phyloP scores from a whole-genome alignment of 495 filamentous ascomycete species.

The Penicillium daleae region DNA sequence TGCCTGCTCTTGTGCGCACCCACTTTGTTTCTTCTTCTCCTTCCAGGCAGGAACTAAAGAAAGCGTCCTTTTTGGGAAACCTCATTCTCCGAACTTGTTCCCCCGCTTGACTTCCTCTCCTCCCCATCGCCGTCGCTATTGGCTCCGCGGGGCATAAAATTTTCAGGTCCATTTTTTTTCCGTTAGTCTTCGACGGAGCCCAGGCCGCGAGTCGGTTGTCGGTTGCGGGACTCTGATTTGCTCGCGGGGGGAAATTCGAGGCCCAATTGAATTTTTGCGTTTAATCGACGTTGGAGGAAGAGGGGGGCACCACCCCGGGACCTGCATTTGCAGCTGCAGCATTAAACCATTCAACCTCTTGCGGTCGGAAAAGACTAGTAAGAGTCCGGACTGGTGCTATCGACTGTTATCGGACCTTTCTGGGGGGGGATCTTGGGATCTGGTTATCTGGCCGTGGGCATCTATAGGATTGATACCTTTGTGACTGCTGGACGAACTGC shows the following conservation, averaged over 20 bases:
- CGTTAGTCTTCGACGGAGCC: neutral
- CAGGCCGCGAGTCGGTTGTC: neutral
- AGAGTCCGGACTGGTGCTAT: constrained; percentile 1
- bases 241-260: constrained; percentile 13
- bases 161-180: constrained; percentile 13
- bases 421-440: neutral
- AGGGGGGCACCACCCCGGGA: constrained; percentile 5
- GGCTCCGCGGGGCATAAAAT: constrained; percentile 1
- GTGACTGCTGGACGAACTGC: too few species aligned
- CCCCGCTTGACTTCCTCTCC: too few species aligned
- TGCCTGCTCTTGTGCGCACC: neutral
- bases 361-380: constrained; percentile 8
- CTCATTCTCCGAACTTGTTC: neutral
- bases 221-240: constrained; percentile 31
- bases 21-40: neutral
- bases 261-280: constrained; percentile 29
- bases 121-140: neutral
- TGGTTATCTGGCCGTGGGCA: neutral
- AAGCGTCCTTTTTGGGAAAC: neutral
- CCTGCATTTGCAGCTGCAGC: constrained; percentile 12
- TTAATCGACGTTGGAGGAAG: constrained; percentile 10
- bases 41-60: neutral
- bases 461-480: neutral
- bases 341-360: constrained; percentile 2
- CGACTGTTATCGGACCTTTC: neutral